Evolutionary conservation across 352 stramenopile species (phyloP).

Genomic region (Phytopythium oedochilum): DNA sequence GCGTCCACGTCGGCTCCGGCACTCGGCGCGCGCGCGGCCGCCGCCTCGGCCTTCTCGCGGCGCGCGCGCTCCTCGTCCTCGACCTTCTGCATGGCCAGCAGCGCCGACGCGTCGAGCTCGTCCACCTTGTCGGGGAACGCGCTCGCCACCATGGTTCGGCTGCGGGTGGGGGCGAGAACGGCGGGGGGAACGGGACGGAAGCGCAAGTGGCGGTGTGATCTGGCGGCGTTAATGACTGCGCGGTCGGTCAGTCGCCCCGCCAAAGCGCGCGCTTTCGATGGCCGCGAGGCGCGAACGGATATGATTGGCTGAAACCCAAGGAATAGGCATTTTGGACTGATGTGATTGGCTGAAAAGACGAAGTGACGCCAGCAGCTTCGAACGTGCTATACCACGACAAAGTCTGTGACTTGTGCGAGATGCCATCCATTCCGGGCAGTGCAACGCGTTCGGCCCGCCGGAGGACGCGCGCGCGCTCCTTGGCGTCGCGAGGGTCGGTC

Average conservation of each 20-base stretch:
- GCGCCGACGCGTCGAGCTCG: conserved; percentile 54
- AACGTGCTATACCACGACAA: too few species aligned
- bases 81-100: conserved; percentile 74
- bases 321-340: too few species aligned
- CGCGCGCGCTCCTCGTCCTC: conserved; percentile 30
- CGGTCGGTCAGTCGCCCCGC: background rate
- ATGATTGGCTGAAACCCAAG: conserved; percentile 5
- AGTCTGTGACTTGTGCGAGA: too few species aligned
- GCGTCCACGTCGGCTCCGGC: conserved; percentile 30
- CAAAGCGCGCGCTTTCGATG: conserved; percentile 1
- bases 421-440: too few species aligned
- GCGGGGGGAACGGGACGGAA: background rate
- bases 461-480: too few species aligned
- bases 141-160: conserved; percentile 49
- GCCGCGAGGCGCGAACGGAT: conserved; percentile 2
- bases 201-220: background rate
- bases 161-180: background rate
- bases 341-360: background rate
- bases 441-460: too few species aligned
- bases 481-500: too few species aligned
- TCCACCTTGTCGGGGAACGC: conserved; percentile 16
- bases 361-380: too few species aligned
- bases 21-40: conserved; percentile 2
- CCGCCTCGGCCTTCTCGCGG: conserved; percentile 13
- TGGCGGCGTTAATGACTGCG: background rate